A percentile compares a stretch with the other conserved stretches of the same genome.
These are phyloP conservation scores for Penicillium sclerotigenum DNA, from an alignment of 2,329 filamentous ascomycete genomes.

Conservation along the genomic window DNA sequence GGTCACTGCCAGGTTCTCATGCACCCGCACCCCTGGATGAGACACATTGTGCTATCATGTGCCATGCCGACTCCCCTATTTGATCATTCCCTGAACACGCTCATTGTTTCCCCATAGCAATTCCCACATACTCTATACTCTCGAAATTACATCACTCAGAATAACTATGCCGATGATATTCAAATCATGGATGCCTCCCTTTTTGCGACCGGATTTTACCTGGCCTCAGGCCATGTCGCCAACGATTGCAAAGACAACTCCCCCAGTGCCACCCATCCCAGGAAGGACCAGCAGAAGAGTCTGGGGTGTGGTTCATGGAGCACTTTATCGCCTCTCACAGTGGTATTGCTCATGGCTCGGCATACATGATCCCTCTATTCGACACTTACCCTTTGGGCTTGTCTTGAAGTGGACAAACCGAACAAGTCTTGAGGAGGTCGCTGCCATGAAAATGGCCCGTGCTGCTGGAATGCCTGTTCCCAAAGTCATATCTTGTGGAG, in stretches of 20 bases:
- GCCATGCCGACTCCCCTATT: too few relatives aligned
- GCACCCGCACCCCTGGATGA: too few relatives aligned
- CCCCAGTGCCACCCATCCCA: conserved; percentile 21
- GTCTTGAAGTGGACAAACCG: conserved; percentile 41
- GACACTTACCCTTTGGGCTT: conserved; percentile 40
- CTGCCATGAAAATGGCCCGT: conserved; percentile 35
- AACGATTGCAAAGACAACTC: conserved; percentile 22
- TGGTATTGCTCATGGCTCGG: conserved; percentile 32
- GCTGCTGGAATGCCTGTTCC: conserved; percentile 37
- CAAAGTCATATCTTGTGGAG: conserved; percentile 34
- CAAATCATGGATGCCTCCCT: conserved; percentile 15
- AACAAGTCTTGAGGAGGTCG: conserved; percentile 36
- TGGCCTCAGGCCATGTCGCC: conserved; percentile 23
- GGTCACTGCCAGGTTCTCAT: too few relatives aligned
- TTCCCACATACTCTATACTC: too few relatives aligned
- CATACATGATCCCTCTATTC: conserved; percentile 23
- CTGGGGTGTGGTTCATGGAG: conserved; percentile 32
- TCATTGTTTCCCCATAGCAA: too few relatives aligned
- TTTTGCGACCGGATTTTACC: conserved; percentile 27
- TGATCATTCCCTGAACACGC: too few relatives aligned
- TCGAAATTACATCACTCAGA: too few relatives aligned
- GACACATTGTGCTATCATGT: too few relatives aligned
- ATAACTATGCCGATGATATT: too few relatives aligned
- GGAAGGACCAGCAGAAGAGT: conserved; percentile 18
- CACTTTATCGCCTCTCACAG: conserved; percentile 29